These are phyloP conservation scores for Eleusine indica DNA, from an alignment of 176 grass and related monocot species.

Conservation along the genomic window DNA sequence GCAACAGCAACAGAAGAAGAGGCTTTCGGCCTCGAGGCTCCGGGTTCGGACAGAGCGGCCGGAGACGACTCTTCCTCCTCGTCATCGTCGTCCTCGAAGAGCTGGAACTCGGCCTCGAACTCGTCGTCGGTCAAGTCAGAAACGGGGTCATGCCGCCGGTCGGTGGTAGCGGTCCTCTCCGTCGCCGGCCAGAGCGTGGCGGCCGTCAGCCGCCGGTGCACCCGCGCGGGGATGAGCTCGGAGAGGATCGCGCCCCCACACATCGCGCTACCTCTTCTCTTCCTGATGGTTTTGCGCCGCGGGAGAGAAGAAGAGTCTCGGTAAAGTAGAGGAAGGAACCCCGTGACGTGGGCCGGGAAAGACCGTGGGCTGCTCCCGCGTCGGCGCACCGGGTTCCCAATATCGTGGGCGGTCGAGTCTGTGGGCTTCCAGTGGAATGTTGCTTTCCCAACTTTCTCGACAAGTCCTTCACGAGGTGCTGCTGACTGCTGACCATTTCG, in stretches of 20 bases:
- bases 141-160: background rate
- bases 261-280: constrained; percentile 5
- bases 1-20: constrained; percentile 6
- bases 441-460: background rate
- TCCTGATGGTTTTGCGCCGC: background rate
- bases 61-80: background rate
- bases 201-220: constrained; percentile 26
- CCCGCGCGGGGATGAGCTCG: constrained; percentile 9
- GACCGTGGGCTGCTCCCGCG: background rate
- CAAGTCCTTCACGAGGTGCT: background rate
- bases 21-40: background rate
- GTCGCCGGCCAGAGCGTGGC: constrained; percentile 29
- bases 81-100: background rate
- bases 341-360: background rate
- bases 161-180: background rate
- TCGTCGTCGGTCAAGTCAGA: background rate
- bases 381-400: background rate
- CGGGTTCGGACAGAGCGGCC: background rate
- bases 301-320: background rate
- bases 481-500: background rate
- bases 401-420: constrained; percentile 31
- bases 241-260: constrained; percentile 65
- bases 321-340: background rate
- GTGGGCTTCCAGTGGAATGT: background rate
- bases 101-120: constrained; percentile 40